Evolutionary conservation across 106 monocot genomes (phyloP), one percentile per base, ranked within the genome.

Genomic region (Platanthera guangdongensis): DNA sequence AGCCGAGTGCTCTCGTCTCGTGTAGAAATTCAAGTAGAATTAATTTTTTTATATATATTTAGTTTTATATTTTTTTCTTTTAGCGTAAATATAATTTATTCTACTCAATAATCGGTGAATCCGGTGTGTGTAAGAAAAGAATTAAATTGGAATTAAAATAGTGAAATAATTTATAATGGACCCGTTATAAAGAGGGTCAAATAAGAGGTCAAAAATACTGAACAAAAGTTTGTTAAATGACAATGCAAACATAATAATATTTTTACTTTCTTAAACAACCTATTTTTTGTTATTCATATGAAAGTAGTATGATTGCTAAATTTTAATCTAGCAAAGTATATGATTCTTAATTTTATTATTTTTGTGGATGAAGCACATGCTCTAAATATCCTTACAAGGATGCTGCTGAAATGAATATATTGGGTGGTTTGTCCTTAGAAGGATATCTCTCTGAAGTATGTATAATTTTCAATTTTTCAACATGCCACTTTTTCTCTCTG

Each of bases 401-500:
- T 85, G 88, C 89, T 82, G 91, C 96, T 25, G 93, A 97, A 74
- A 97, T 85, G 87, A 97, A 97, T 82, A 93, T 97, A 16, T 75
- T 93, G 57, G 96, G 93, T 77, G 96, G 96, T 30, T 83, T 97
- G 73, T 83, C 93, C 74, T 83, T 94, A 75, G 87, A 93, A 81
- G 96, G 93, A 68, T 97, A 94, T 88, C 78, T 97, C 8, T 97
- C 96, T 74, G 80, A 97, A 89, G 96, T 97, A 63, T 32, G 19
- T 80, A 21, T 65, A 65, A 65, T 6, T 0, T 32, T 65, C 65
- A 28, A 22, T 65, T 10, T 3, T 65, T 11, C 10, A 25, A 7
- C 0, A 8, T 30, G 2, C 9, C 3, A 2, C 54, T 0, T 3
- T 54, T 15, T 14, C 54, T 54, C 13, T 14, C 16, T 15, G 11